These are phyloP conservation scores for Phytophthora europaea DNA, from an alignment of 352 stramenopile genomes.

Conservation along the genomic window DNA sequence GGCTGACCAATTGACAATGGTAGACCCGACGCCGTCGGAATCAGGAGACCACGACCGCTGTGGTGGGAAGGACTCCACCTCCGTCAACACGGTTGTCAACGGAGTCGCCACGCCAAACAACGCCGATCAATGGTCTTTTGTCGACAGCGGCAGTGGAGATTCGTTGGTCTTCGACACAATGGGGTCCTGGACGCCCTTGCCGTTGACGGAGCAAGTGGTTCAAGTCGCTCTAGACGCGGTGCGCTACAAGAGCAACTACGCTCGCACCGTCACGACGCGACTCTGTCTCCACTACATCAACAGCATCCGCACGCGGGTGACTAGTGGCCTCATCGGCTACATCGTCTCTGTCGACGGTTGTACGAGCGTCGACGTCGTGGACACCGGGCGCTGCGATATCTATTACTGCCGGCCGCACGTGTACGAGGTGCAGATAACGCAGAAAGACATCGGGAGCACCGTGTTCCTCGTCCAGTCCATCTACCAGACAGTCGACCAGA, in stretches of 20 bases:
- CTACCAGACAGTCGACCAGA: slow-evolving; percentile 50
- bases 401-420: slow-evolving; percentile 54
- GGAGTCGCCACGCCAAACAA: slow-evolving; percentile 1
- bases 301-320: slow-evolving; percentile 35
- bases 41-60: slow-evolving; percentile 16
- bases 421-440: slow-evolving; percentile 53
- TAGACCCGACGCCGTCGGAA: not conserved
- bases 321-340: slow-evolving; percentile 35
- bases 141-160: not conserved
- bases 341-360: slow-evolving; percentile 55
- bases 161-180: slow-evolving; percentile 24
- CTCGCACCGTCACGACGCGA: slow-evolving; percentile 35
- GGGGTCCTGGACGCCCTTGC: slow-evolving; percentile 32
- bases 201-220: slow-evolving; percentile 27
- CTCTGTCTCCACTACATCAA: slow-evolving; percentile 60
- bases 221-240: slow-evolving; percentile 52
- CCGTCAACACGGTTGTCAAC: not conserved
- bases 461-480: slow-evolving; percentile 57
- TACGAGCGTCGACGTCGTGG: slow-evolving; percentile 28
- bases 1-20: not conserved
- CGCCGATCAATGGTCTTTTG: slow-evolving; percentile 5
- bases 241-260: slow-evolving; percentile 57
- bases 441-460: slow-evolving; percentile 38
- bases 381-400: slow-evolving; percentile 51
- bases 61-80: slow-evolving; percentile 17